Evolutionary conservation across 768 basidiomycete genomes (phyloP).

Genomic region (Mycena crocata): DNA sequence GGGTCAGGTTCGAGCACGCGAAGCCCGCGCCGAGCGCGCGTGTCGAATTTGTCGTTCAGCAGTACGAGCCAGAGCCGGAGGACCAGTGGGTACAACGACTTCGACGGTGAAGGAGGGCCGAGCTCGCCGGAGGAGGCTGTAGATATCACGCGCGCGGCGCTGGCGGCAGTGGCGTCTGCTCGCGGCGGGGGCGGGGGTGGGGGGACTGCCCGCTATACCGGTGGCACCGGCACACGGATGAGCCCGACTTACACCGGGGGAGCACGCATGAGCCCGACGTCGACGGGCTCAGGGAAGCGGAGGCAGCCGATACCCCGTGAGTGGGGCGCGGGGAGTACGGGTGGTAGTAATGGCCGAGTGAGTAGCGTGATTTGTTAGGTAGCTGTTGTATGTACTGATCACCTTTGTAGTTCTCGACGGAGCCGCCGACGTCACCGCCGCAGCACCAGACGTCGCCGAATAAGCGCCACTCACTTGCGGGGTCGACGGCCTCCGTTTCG

Average conservation of each 20-base stretch:
- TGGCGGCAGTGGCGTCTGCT: conserved; percentile 70
- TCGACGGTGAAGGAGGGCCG: conserved; percentile 32
- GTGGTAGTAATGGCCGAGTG: conserved; percentile 24
- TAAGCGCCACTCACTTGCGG: conserved; percentile 37
- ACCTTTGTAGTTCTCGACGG: conserved; percentile 22
- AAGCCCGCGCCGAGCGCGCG: conserved; percentile 36
- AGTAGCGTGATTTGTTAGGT: neutral
- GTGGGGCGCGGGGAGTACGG: conserved; percentile 38
- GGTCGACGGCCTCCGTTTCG: conserved; percentile 39
- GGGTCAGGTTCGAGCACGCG: conserved; percentile 41
- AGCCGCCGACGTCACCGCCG: conserved; percentile 28
- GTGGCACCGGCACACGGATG: conserved; percentile 43
- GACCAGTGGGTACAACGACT: conserved; percentile 44
- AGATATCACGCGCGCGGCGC: conserved; percentile 67
- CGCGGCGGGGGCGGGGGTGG: conserved; percentile 54
- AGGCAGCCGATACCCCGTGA: conserved; percentile 63
- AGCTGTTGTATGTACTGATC: neutral
- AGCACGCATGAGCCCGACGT: conserved; percentile 42
- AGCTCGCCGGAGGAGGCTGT: conserved; percentile 43
- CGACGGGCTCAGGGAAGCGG: conserved; percentile 21
- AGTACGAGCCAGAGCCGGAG: too few relatives aligned
- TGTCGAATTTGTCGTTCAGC: conserved; percentile 26
- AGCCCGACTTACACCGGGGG: too few relatives aligned
- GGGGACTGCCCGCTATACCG: conserved; percentile 27
- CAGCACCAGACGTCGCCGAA: conserved; percentile 30